phyloP scores from a whole-genome alignment of 768 basidiomycete genomes.

The Hypholoma fasciculare region DNA sequence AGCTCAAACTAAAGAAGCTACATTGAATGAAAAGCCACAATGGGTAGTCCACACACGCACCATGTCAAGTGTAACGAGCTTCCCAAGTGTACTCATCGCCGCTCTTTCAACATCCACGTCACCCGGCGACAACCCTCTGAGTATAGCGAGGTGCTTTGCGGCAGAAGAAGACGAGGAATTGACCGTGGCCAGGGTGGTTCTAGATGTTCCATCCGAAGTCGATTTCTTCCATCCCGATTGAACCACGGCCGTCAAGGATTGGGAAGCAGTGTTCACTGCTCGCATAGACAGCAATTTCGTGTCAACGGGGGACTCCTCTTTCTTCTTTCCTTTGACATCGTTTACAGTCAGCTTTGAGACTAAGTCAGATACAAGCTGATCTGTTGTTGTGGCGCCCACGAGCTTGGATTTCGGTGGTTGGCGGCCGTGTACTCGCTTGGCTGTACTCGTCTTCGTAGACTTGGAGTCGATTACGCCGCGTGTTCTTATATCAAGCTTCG shows the following conservation, averaged over 20 bases:
- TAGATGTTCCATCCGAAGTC: constrained; percentile 22
- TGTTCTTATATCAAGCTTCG: not conserved
- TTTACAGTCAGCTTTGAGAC: constrained; percentile 13
- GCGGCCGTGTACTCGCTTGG: constrained; percentile 1
- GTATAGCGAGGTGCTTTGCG: constrained; percentile 39
- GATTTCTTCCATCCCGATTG: constrained; percentile 64
- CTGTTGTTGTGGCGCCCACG: constrained; percentile 3
- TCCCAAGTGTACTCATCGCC: constrained; percentile 65
- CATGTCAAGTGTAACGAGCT: constrained; percentile 68
- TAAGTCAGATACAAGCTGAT: constrained; percentile 15
- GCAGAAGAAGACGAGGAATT: constrained; percentile 39
- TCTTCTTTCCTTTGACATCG: constrained; percentile 31
- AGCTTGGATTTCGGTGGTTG: constrained; percentile 14
- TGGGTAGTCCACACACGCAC: constrained; percentile 43
- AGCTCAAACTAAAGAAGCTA: constrained; percentile 47
- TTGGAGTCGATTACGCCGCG: not conserved
- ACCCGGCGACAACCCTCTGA: constrained; percentile 46
- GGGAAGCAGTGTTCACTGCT: constrained; percentile 61
- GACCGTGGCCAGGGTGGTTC: constrained; percentile 29
- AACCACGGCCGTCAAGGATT: constrained; percentile 48
- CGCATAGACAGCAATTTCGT: constrained; percentile 54
- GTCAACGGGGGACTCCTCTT: constrained; percentile 7
- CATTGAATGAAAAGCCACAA: constrained; percentile 2
- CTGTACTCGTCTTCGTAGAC: not conserved
- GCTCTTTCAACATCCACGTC: constrained; percentile 74